phyloP scores from a whole-genome alignment of 352 stramenopile genomes.

The Phytopythium kandeliae region DNA sequence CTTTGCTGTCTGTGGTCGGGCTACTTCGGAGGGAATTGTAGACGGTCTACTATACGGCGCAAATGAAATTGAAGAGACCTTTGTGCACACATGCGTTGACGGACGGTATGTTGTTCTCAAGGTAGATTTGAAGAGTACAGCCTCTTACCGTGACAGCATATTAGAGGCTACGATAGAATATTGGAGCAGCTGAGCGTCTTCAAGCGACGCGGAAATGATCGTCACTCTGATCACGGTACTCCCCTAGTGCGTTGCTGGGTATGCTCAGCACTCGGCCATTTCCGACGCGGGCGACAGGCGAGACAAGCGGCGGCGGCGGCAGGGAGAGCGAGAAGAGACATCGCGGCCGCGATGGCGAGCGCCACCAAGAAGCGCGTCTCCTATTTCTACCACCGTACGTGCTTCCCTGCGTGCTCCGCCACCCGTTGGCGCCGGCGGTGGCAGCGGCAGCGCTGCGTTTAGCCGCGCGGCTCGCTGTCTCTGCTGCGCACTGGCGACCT shows the following conservation, averaged over 20 bases:
- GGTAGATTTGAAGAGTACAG: no score
- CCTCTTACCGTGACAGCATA: no score
- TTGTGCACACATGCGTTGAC: background rate
- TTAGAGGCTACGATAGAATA: no score
- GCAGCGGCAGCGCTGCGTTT: conserved; percentile 1
- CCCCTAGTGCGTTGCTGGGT: background rate
- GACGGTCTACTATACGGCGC: background rate
- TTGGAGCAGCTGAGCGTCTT: background rate
- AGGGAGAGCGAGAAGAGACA: background rate
- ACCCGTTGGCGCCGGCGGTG: background rate
- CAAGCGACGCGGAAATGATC: background rate
- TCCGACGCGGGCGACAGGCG: background rate
- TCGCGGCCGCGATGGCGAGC: conserved; percentile 21
- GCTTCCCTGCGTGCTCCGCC: no score
- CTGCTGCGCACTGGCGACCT: background rate
- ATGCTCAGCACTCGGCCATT: conserved; percentile 4
- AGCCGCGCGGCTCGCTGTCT: conserved; percentile 1
- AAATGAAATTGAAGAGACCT: background rate
- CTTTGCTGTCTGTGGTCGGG: no score
- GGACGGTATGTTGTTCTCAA: background rate
- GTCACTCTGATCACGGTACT: background rate
- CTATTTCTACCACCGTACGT: conserved; percentile 86
- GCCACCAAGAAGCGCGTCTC: conserved; percentile 73
- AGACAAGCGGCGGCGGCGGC: background rate
- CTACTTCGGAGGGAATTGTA: no score